Base-by-base conservation (phyloP, 768 basidiomycete genomes). In the Leccinellum luteum region DNA sequence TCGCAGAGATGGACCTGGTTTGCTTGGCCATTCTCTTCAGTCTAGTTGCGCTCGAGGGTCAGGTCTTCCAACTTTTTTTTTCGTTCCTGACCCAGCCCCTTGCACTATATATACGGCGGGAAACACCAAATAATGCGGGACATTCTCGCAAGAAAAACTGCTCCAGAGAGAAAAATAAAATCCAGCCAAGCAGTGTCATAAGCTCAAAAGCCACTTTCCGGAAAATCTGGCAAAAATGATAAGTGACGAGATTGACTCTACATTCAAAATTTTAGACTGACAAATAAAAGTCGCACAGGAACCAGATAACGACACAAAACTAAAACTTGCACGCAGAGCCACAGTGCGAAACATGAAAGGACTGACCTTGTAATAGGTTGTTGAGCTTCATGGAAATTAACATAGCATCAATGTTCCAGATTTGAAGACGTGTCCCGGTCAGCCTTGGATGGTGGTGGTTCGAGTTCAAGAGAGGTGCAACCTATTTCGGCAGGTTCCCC, bases 371-470 rank as follows among this genome's bases (percentile, higher is more conserved):
- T 41, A 19, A 34, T 34, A 15, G 15, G 27, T 10, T 21, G 10
- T 3, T 4, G 8, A 10, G 21, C 8, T n/a, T 13, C 23, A 44
- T 34, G 9, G 9, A 30, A 28, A 35, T 17, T 12, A 14, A 44
- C 19, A 51, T 2, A 9, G 28, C 0, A 25, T 12, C 12, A 0
- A 13, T 17, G 7, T 15, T 45, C 9, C 28, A 34, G 6, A 14
- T 23, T 21, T 43, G 3, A 19, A 21, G 27, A 19, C 1, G 15
- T 21, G n/a, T n/a, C n/a, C n/a, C n/a, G 4, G 41, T 45, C 34
- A 3, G 7, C 34, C 15, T 35, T 38, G 35, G 66, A 69, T 72
- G 70, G 51, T 72, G 66, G 56, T 69, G 64, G 71, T 74, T 70
- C 41, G 52, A 35, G 70, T 69, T 59, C 70, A 72, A 74, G 69